phyloP scores from a whole-genome alignment of 345 rosid genomes.

The Corchorus olitorius region DNA sequence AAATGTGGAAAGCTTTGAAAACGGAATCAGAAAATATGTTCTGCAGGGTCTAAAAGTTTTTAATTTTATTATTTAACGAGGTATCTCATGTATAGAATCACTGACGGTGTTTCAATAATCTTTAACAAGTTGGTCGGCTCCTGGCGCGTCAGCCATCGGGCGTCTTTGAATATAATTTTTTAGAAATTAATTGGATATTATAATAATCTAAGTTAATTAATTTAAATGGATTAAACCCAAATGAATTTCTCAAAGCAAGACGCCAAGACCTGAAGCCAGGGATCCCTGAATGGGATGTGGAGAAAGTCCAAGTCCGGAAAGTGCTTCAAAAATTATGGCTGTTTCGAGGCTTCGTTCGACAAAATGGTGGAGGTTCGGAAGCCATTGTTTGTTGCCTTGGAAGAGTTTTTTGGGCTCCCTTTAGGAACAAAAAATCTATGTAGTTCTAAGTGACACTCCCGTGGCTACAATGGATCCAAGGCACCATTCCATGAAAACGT shows the following conservation, averaged over 20 bases:
- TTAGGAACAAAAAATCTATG: conserved; percentile 43
- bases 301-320: conserved; percentile 36
- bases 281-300: conserved; percentile 43
- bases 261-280: conserved; percentile 43
- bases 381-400: conserved; percentile 31
- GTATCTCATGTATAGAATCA: too few relatives aligned
- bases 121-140: too few relatives aligned
- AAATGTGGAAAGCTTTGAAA: too few relatives aligned
- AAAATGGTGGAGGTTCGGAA: conserved; percentile 32
- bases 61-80: too few relatives aligned
- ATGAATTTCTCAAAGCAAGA: conserved; percentile 36
- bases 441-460: conserved; percentile 43
- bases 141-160: too few relatives aligned
- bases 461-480: conserved; percentile 57
- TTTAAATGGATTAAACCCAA: too few relatives aligned
- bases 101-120: too few relatives aligned
- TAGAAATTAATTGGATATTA: too few relatives aligned
- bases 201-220: too few relatives aligned
- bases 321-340: conserved; percentile 59
- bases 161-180: too few relatives aligned
- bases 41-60: too few relatives aligned
- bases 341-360: conserved; percentile 62
- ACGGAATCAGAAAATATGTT: too few relatives aligned
- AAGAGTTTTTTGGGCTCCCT: conserved; percentile 61
- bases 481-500: conserved; percentile 57